phyloP scores from a whole-genome alignment of 108 stramenopile genomes.

The Cyclotella choctawhatcheeana region DNA sequence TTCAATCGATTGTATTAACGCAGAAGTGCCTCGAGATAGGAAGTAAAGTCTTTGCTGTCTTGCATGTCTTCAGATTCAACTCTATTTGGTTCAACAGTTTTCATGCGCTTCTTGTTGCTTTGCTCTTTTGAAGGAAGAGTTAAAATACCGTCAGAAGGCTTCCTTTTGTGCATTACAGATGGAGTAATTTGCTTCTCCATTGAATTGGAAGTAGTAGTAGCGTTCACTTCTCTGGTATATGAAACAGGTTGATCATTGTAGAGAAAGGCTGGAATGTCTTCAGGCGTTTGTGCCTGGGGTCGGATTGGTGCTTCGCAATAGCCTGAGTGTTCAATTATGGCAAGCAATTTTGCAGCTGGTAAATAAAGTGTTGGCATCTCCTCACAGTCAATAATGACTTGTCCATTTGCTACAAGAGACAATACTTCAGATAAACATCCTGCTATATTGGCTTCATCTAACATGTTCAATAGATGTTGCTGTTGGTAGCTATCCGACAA shows the following conservation, averaged over 20 bases:
- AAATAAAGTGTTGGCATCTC: conserved; percentile 29
- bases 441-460: conserved; percentile 34
- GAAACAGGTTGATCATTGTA: conserved; percentile 1
- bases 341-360: conserved; percentile 11
- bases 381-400: conserved; percentile 23
- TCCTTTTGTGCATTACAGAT: not conserved
- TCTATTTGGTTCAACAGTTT: not conserved
- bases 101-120: conserved; percentile 3
- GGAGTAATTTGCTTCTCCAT: not conserved
- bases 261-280: not conserved
- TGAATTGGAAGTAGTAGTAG: not conserved
- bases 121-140: not conserved
- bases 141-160: conserved; percentile 6
- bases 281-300: not conserved
- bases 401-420: conserved; percentile 30
- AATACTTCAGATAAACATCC: conserved; percentile 39
- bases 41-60: conserved; percentile 35
- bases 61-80: conserved; percentile 18
- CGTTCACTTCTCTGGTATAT: not conserved
- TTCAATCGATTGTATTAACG: not conserved
- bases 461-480: conserved; percentile 22
- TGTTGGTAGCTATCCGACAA: conserved; percentile 1
- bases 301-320: conserved; percentile 2
- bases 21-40: conserved; percentile 29
- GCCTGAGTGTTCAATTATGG: conserved; percentile 21